A percentile compares a stretch with the other conserved stretches of the same genome.
phyloP scores from a whole-genome alignment of 202 grass and related monocot genomes.

The Panicum hallii region DNA sequence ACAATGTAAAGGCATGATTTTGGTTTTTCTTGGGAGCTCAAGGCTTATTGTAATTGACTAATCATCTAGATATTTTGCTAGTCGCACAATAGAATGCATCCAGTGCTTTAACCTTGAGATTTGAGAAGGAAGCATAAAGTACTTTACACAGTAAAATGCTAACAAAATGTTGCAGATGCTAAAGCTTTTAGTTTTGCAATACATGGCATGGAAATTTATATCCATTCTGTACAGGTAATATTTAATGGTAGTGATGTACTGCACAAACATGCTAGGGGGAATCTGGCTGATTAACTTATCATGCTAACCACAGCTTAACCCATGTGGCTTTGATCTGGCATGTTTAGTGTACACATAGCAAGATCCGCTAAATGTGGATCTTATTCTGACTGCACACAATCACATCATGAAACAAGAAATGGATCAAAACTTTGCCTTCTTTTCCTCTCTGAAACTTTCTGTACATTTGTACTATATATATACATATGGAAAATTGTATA shows the following conservation, averaged over 20 bases:
- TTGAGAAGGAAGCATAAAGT: neutral
- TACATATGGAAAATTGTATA: neutral
- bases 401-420: neutral
- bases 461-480: slow-evolving; percentile 16
- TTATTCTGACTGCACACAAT: slow-evolving; percentile 1
- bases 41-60: neutral
- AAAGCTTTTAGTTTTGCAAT: neutral
- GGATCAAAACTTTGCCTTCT: slow-evolving; percentile 10
- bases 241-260: neutral
- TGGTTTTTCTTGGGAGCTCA: too few species aligned
- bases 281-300: neutral
- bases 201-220: neutral
- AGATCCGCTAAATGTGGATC: neutral
- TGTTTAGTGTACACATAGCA: neutral
- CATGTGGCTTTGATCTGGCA: slow-evolving; percentile 10
- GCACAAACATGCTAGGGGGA: neutral
- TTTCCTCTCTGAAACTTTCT: neutral
- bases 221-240: neutral
- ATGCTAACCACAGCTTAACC: neutral
- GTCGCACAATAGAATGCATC: neutral
- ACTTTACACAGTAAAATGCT: neutral
- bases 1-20: too few species aligned
- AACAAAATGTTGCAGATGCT: neutral
- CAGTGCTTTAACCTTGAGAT: neutral
- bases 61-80: neutral